These are phyloP conservation scores for Cladophialophora bantiana DNA, from an alignment of 2,329 filamentous ascomycete species.

Conservation along the genomic window DNA sequence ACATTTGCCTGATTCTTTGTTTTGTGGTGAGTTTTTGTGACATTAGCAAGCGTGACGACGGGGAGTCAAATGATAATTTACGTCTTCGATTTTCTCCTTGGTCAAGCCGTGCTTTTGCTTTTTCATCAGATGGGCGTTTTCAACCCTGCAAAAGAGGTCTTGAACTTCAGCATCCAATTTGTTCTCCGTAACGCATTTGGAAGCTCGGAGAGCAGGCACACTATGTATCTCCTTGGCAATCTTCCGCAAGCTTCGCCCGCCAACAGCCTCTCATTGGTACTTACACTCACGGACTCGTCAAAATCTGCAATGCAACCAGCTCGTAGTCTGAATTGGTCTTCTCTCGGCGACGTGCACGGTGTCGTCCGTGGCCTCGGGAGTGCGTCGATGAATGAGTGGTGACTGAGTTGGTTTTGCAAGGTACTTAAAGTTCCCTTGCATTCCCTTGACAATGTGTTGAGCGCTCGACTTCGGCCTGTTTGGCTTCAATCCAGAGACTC, in stretches of 20 bases:
- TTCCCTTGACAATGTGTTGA: no score
- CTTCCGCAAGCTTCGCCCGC: background rate
- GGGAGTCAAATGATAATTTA: background rate
- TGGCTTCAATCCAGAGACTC: no score
- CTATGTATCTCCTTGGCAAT: background rate
- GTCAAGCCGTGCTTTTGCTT: background rate
- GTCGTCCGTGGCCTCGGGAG: background rate
- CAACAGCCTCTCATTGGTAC: background rate
- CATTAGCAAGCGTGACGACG: conserved; percentile 16
- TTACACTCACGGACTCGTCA: background rate
- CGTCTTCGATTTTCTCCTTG: background rate
- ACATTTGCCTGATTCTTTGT: background rate
- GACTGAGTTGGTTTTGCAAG: no score
- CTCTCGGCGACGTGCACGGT: background rate
- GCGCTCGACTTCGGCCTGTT: no score
- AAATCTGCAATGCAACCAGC: background rate
- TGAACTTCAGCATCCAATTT: no score
- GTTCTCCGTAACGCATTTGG: no score
- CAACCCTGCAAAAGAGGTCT: background rate
- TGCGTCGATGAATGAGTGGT: background rate
- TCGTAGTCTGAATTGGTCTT: background rate
- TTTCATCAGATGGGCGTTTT: background rate
- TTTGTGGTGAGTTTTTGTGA: background rate
- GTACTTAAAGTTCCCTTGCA: no score
- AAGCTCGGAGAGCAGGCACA: no score